Evolutionary conservation across 768 basidiomycete species (phyloP).

Genomic region (Lepiota brunneoincarnata): DNA sequence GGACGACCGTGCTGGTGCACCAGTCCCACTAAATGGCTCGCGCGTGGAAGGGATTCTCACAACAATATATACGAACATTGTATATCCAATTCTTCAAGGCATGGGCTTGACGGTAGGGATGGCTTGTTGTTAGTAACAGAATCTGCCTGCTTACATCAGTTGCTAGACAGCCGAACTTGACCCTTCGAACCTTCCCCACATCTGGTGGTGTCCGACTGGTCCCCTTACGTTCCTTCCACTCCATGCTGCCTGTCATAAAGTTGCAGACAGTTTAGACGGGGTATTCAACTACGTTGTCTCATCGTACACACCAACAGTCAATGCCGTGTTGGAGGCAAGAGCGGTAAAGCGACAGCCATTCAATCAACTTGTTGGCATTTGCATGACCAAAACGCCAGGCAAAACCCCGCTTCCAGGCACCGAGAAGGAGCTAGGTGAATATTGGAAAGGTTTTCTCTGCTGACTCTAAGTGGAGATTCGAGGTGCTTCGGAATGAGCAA

Average conservation of each 20-base stretch:
- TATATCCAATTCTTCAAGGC: constrained; percentile 1
- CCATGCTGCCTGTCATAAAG: constrained; percentile 33
- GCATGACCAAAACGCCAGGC: background rate
- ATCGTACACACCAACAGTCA: constrained; percentile 19
- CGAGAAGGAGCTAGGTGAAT: constrained; percentile 3
- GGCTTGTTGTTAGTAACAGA: background rate
- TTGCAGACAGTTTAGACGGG: background rate
- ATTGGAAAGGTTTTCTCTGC: background rate
- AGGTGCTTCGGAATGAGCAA: background rate
- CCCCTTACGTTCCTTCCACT: constrained; percentile 32
- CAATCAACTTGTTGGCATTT: background rate
- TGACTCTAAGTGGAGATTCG: background rate
- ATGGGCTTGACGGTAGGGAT: background rate
- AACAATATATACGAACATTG: background rate
- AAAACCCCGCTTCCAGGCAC: constrained; percentile 9
- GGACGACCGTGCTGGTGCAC: background rate
- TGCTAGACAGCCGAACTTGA: background rate
- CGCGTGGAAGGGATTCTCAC: background rate
- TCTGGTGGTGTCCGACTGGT: constrained; percentile 26
- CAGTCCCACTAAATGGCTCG: too few relatives aligned
- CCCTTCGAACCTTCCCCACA: background rate
- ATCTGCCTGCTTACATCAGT: too few relatives aligned
- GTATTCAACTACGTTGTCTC: constrained; percentile 17
- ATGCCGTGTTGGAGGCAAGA: background rate
- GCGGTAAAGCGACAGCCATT: background rate